These are phyloP conservation scores for Chrysoporthe cubensis DNA, from an alignment of 2,329 filamentous ascomycete species.

Conservation along the genomic window DNA sequence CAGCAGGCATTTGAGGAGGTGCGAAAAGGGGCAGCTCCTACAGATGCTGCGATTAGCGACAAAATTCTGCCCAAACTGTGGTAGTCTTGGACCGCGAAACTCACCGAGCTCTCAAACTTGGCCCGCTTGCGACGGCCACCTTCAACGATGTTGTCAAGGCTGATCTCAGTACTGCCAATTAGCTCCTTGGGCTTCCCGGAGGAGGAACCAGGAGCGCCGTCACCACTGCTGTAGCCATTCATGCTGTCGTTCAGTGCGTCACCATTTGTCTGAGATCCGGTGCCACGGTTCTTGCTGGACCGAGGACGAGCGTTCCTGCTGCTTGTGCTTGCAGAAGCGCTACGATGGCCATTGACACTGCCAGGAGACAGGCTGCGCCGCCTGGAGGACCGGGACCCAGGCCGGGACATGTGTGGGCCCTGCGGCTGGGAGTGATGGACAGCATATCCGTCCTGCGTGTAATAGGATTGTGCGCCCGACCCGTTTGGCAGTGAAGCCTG, in stretches of 20 bases:
- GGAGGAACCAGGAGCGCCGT: constrained; percentile 76
- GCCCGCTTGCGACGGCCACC: constrained; percentile 93
- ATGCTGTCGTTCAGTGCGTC: constrained; percentile 68
- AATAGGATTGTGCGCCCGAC: constrained; percentile 56
- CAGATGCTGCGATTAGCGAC: constrained; percentile 26
- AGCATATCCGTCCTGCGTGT: constrained; percentile 58
- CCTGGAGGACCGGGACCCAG: constrained; percentile 70
- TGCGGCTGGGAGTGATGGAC: constrained; percentile 54
- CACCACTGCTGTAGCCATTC: constrained; percentile 85
- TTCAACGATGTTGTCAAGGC: constrained; percentile 96
- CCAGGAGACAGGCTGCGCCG: constrained; percentile 80
- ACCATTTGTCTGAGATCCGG: constrained; percentile 49
- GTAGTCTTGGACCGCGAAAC: constrained; percentile 42
- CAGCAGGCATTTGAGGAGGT: constrained; percentile 89
- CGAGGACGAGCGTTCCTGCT: constrained; percentile 71
- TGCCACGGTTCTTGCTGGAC: constrained; percentile 68
- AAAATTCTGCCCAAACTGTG: not conserved
- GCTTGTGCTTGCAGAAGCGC: constrained; percentile 68
- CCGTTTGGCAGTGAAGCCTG: constrained; percentile 59
- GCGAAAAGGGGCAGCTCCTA: constrained; percentile 96
- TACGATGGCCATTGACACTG: constrained; percentile 71
- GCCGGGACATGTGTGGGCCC: constrained; percentile 66
- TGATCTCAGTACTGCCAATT: constrained; percentile 92
- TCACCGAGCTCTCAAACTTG: constrained; percentile 96
- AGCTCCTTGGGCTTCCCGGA: constrained; percentile 79